Conservation (phyloP, 306 rosid genomes). For the Lathyrus sativus region DNA sequence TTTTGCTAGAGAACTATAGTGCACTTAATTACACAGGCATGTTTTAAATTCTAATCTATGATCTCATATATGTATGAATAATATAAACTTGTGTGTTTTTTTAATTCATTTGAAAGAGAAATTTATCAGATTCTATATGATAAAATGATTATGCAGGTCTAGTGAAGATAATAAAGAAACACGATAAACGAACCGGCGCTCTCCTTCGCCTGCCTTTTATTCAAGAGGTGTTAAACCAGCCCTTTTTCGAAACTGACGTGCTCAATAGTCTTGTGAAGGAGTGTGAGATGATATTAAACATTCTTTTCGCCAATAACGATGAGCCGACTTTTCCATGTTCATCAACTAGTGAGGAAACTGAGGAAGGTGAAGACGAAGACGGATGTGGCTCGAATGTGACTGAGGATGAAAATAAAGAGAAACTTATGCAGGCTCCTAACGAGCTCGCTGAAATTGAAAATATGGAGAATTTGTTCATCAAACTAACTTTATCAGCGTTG, state of each 20-base stretch:
- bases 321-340: conserved; percentile 32
- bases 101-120: neutral
- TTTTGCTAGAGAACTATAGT: conserved; percentile 81
- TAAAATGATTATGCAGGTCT: conserved; percentile 42
- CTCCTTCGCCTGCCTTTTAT: conserved; percentile 67
- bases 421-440: conserved; percentile 46
- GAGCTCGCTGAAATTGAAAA: conserved; percentile 70
- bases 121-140: conserved; percentile 4
- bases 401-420: conserved; percentile 40
- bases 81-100: neutral
- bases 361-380: conserved; percentile 49
- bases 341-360: conserved; percentile 36
- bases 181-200: conserved; percentile 81
- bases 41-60: neutral
- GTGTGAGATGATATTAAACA: conserved; percentile 61
- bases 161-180: conserved; percentile 87
- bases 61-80: neutral
- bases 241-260: conserved; percentile 78
- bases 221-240: conserved; percentile 74
- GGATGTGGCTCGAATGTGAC: conserved; percentile 31
- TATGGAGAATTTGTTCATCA: conserved; percentile 65
- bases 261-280: conserved; percentile 71
- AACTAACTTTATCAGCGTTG: conserved; percentile 64
- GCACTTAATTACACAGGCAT: conserved; percentile 78
- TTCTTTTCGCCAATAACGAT: conserved; percentile 53